Evolutionary conservation across 1,139 yeast species (phyloP).

Genomic region (Citeromyces hawaiiensis): DNA sequence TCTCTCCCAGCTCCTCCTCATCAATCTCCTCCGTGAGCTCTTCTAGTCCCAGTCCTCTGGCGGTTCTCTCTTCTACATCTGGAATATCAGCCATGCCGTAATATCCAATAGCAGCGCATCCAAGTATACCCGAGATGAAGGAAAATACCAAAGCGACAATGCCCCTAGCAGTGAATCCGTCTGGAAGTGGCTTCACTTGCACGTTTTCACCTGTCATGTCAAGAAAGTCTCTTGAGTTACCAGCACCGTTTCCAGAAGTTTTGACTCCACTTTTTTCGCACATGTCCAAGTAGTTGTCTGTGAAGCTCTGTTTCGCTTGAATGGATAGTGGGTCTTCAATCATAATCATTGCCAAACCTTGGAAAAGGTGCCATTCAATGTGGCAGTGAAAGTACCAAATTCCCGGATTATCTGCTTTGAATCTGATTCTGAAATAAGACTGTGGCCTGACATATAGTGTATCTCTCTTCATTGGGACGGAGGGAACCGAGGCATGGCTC

Average conservation of each 20-base stretch:
- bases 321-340: constrained; percentile 44
- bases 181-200: constrained; percentile 54
- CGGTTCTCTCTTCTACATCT: constrained; percentile 40
- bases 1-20: background rate
- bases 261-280: constrained; percentile 43
- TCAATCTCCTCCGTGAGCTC: no score
- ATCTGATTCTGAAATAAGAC: constrained; percentile 41
- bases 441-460: constrained; percentile 36
- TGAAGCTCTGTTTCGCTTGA: constrained; percentile 31
- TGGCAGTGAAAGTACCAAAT: constrained; percentile 58
- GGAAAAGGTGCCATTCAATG: constrained; percentile 53
- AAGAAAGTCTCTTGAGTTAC: constrained; percentile 42
- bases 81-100: constrained; percentile 74
- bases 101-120: constrained; percentile 59
- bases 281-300: constrained; percentile 42
- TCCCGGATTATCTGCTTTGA: constrained; percentile 48
- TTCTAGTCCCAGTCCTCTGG: constrained; percentile 24
- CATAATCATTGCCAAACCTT: constrained; percentile 39
- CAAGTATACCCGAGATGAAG: constrained; percentile 64
- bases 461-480: constrained; percentile 34
- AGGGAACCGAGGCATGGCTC: constrained; percentile 33
- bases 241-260: constrained; percentile 77
- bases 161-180: constrained; percentile 85
- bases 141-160: constrained; percentile 80
- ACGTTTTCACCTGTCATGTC: constrained; percentile 63